These are phyloP conservation scores for Spinacia oleracea DNA, from an alignment of 179 eudicot genomes.

Conservation along the genomic window DNA sequence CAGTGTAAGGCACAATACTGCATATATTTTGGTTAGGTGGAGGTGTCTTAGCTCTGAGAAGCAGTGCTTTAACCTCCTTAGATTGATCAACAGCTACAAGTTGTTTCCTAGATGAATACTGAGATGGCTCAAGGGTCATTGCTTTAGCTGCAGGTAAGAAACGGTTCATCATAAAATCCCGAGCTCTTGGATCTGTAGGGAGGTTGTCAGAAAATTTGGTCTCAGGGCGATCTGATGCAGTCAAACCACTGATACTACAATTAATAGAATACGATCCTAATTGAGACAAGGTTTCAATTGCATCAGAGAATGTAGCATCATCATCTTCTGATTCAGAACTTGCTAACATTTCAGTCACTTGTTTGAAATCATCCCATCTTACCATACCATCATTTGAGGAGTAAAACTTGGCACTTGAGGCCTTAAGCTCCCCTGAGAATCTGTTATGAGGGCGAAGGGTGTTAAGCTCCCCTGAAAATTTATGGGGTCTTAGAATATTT, in stretches of 20 bases:
- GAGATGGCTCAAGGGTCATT: conserved; percentile 72
- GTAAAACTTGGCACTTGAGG: conserved; percentile 18
- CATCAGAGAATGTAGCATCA: conserved; percentile 67
- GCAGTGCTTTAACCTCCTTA: conserved; percentile 38
- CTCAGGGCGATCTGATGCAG: conserved; percentile 43
- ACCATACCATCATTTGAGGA: conserved; percentile 25
- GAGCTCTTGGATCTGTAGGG: conserved; percentile 49
- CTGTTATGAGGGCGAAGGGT: conserved; percentile 23
- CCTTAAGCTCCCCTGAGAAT: conserved; percentile 27
- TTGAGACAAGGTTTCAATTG: conserved; percentile 54
- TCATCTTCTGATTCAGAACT: conserved; percentile 44
- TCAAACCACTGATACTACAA: conserved; percentile 66
- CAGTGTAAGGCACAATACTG: conserved; percentile 35
- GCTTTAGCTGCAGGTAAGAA: conserved; percentile 95
- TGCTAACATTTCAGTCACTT: conserved; percentile 29
- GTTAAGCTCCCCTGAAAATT: conserved; percentile 31
- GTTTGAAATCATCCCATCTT: conserved; percentile 38
- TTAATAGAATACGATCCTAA: conserved; percentile 58
- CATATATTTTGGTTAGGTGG: conserved; percentile 36
- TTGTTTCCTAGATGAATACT: conserved; percentile 60
- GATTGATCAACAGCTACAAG: conserved; percentile 36
- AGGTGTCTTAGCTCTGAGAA: conserved; percentile 43
- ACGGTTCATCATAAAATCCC: conserved; percentile 84
- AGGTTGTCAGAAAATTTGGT: conserved; percentile 30
- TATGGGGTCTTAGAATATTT: conserved; percentile 25